Percentiles rank a stretch among this genome's conserved stretches.
These are phyloP conservation scores for Skeletonema grethae DNA, from an alignment of 108 stramenopile species.

Conservation along the genomic window DNA sequence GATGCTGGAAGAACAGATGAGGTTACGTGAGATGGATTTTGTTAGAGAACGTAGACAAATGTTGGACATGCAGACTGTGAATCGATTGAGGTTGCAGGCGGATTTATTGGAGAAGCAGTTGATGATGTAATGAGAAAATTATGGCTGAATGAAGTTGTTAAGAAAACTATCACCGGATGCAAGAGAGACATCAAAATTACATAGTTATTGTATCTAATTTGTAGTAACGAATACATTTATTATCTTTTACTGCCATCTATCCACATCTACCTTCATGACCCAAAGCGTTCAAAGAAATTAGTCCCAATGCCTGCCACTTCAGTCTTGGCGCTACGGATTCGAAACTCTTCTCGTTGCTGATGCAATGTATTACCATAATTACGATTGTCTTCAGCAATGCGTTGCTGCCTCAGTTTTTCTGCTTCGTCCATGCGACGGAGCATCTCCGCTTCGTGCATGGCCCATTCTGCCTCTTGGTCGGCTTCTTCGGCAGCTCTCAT, in stretches of 20 bases:
- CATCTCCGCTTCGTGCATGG: neutral
- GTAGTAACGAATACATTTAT: no score
- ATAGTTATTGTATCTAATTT: no score
- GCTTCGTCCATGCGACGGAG: neutral
- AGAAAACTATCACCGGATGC: no score
- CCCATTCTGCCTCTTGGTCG: conserved; percentile 22
- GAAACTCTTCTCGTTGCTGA: neutral
- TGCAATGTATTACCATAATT: neutral
- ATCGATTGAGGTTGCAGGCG: neutral
- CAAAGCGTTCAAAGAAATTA: neutral
- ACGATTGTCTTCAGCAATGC: conserved; percentile 1
- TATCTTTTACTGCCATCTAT: neutral
- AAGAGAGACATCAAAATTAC: no score
- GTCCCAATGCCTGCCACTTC: neutral
- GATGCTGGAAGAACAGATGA: neutral
- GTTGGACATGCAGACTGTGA: neutral
- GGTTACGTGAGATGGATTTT: neutral
- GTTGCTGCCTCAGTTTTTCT: neutral
- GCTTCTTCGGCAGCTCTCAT: conserved; percentile 7
- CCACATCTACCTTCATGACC: neutral
- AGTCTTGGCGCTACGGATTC: neutral
- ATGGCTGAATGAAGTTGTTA: no score
- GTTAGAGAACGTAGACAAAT: neutral
- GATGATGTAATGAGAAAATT: neutral
- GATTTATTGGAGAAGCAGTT: neutral